A percentile compares a stretch with the other conserved stretches of the same genome.
Evolutionary conservation across 106 monocot species (phyloP).

Genomic region (Dactylorhiza incarnata): DNA sequence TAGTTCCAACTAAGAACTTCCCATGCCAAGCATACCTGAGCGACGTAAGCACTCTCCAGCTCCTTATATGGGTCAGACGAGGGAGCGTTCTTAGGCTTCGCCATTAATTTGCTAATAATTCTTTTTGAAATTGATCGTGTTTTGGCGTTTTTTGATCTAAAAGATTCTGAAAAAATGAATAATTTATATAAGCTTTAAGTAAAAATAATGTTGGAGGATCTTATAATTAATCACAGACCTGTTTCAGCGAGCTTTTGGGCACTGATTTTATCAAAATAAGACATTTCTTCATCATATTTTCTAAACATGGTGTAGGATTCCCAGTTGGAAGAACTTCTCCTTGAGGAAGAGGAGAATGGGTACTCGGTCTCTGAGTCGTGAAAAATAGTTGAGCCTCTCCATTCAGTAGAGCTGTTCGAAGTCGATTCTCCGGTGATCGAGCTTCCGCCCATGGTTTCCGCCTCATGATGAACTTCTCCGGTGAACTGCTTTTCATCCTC

Average conservation of each 20-base stretch:
- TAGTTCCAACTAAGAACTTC: slow-evolving; percentile 94
- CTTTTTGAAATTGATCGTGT: slow-evolving; percentile 72
- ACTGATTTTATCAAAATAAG: slow-evolving; percentile 67
- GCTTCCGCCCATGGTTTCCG: slow-evolving; percentile 15
- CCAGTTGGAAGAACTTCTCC: slow-evolving; percentile 80
- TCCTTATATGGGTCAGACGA: slow-evolving; percentile 48
- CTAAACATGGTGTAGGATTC: slow-evolving; percentile 66
- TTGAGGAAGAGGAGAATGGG: slow-evolving; percentile 86
- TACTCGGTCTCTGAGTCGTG: slow-evolving; percentile 80
- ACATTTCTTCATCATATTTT: slow-evolving; percentile 93
- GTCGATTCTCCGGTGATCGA: slow-evolving; percentile 53
- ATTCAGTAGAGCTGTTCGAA: slow-evolving; percentile 89
- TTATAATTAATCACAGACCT: slow-evolving; percentile 27
- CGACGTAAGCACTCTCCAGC: slow-evolving; percentile 79
- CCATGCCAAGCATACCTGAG: slow-evolving; percentile 91
- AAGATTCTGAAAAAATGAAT: slow-evolving; percentile 40
- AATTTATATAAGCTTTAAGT: background rate
- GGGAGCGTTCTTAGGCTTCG: slow-evolving; percentile 13
- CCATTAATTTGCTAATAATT: slow-evolving; percentile 55
- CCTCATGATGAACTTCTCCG: slow-evolving; percentile 16
- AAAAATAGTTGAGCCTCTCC: slow-evolving; percentile 56
- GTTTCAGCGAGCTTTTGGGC: slow-evolving; percentile 79
- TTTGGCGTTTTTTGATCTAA: slow-evolving; percentile 53
- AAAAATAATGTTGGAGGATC: background rate
- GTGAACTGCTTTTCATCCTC: slow-evolving; percentile 18